Evolutionary conservation across 1,284 basidiomycete species (phyloP).

Genomic region (Pseudozyma thailandica): DNA sequence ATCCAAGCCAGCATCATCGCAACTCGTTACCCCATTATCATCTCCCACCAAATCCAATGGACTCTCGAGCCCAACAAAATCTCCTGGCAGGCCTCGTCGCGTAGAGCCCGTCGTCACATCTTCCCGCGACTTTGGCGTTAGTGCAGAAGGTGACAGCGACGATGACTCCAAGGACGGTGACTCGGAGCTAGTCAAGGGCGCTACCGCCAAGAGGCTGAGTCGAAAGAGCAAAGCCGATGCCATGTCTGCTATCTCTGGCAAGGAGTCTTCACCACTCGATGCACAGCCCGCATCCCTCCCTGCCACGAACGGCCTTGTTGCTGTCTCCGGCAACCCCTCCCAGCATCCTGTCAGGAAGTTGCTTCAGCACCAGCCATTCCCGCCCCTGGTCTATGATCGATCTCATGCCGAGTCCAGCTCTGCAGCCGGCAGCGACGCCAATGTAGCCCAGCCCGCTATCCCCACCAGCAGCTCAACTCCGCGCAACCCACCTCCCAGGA

Average conservation of each 20-base stretch:
- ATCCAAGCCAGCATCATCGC: conserved; percentile 15
- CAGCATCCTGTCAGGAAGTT: conserved; percentile 46
- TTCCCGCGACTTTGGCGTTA: conserved; percentile 46
- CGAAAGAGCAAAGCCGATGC: conserved; percentile 55
- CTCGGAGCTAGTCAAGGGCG: conserved; percentile 26
- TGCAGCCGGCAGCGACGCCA: neutral
- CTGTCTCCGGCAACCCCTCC: conserved; percentile 32
- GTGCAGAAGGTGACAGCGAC: conserved; percentile 39
- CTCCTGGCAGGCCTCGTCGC: conserved; percentile 34
- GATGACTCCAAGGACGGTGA: conserved; percentile 36
- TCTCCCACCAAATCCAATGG: conserved; percentile 33
- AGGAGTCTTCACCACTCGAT: conserved; percentile 10
- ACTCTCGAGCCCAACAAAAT: conserved; percentile 30
- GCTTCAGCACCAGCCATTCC: conserved; percentile 34
- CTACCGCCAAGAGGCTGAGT: conserved; percentile 38
- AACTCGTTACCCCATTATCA: conserved; percentile 22
- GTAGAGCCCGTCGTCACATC: conserved; percentile 41
- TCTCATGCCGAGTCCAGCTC: neutral
- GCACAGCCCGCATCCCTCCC: conserved; percentile 2
- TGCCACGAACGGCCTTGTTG: conserved; percentile 1
- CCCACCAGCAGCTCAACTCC: conserved; percentile 58
- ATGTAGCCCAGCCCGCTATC: conserved; percentile 34
- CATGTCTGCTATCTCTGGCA: conserved; percentile 34
- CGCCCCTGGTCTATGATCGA: conserved; percentile 35
- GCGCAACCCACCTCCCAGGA: conserved; percentile 47